A percentile compares a stretch with the other conserved stretches of the same genome.
phyloP scores from a whole-genome alignment of 164 flowering plant species.

The Tetracentron sinense region DNA sequence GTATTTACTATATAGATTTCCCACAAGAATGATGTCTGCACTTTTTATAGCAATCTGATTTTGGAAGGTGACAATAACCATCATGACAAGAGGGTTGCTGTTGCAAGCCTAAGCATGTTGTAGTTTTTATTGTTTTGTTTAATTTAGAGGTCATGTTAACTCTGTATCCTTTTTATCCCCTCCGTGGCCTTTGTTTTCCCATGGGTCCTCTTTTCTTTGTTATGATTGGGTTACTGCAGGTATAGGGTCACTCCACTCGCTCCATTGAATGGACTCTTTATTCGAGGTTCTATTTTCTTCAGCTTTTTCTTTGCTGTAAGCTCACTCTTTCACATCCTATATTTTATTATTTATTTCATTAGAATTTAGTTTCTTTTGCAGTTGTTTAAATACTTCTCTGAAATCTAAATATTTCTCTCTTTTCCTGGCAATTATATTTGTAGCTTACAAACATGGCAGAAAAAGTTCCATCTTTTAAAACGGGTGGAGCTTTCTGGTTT shows the following conservation, averaged over 20 bases:
- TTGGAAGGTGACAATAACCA: too few species aligned
- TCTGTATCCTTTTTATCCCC: neutral
- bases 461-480: conserved; percentile 81
- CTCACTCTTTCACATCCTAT: conserved; percentile 3
- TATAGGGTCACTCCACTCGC: conserved; percentile 74
- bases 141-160: neutral
- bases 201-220: conserved; percentile 2
- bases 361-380: neutral
- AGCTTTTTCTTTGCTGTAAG: conserved; percentile 90
- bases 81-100: neutral
- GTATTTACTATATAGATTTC: too few species aligned
- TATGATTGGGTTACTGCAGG: conserved; percentile 38
- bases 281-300: conserved; percentile 79
- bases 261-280: conserved; percentile 73
- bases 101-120: neutral
- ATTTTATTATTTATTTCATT: neutral
- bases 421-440: conserved; percentile 11
- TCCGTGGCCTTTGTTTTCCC: neutral
- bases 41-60: too few species aligned
- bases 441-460: conserved; percentile 82
- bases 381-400: neutral
- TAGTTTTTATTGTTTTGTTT: neutral
- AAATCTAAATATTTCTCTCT: neutral
- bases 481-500: conserved; percentile 86
- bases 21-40: too few species aligned